Base-by-base conservation (phyloP, 148 eudicot species). In the Agrostemma githago region DNA sequence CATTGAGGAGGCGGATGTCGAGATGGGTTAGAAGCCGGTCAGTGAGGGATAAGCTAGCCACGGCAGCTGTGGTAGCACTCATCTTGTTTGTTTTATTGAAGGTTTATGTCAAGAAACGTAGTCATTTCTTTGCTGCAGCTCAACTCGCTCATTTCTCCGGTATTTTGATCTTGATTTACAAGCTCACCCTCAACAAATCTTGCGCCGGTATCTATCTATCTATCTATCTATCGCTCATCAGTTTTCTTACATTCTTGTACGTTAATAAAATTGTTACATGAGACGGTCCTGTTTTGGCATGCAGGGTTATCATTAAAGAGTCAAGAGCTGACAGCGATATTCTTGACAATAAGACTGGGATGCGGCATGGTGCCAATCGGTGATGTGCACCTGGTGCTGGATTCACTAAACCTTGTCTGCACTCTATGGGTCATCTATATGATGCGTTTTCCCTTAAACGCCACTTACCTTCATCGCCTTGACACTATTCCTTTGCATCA, bases 381-480 rank as follows among this genome's bases (percentile, higher is more conserved):
- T 19, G 91, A 92, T 83, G 78, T 92, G 69, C 90, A 88, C 76
- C 82, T 92, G 3, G 42, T 86, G 66, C 90, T 92, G 5, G 96
- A 90, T 83, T 77, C 81, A 9, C 70, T 82, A 19, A 85, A 85
- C 12, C 88, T 92, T 20, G 79, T 67, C 11, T 77, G 89, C 5
- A 92, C 97, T 26, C n/a, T 85, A 15, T 92, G 97, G 97, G 91
- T 92, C 34, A 79, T 92, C 17, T 92, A 87, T 80, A 92, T 90
- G 96, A 92, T 92, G 5, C 82, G 91, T 17, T 83, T 78, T 81
- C 88, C 87, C 81, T 77, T 92, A 66, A 88, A 84, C 44, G 71
- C 84, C 43, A 82, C 90, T 46, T 92, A 92, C 79, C 76, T 78
- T 70, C 68, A 73, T n/a, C 84, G 85, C 71, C 81, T 86, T 21